These are phyloP conservation scores for Combretum micranthum DNA, from an alignment of 345 rosid species.

Conservation along the genomic window DNA sequence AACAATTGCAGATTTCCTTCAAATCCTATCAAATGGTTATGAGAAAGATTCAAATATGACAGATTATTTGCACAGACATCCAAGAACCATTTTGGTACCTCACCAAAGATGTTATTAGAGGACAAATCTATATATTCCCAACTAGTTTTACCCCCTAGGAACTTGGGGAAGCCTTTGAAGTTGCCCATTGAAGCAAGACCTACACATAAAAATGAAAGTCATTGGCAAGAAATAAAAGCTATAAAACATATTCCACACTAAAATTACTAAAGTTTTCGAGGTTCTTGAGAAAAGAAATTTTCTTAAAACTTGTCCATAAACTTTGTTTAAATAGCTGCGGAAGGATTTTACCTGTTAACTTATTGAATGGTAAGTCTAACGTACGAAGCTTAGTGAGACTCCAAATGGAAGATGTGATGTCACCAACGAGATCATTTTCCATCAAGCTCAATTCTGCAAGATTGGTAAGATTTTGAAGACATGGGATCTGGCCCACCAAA, in stretches of 20 bases:
- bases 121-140: slow-evolving; percentile 2
- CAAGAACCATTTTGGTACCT: slow-evolving; percentile 17
- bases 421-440: not conserved
- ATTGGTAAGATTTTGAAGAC: not conserved
- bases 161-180: slow-evolving; percentile 12
- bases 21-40: slow-evolving; percentile 15
- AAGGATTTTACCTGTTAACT: slow-evolving; percentile 14
- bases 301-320: slow-evolving; percentile 17
- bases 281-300: slow-evolving; percentile 1
- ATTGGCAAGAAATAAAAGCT: no score
- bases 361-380: not conserved
- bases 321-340: not conserved
- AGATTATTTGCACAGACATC: not conserved
- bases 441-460: not conserved
- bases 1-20: not conserved
- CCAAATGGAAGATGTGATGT: slow-evolving; percentile 4
- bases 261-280: not conserved
- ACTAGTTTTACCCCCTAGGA: slow-evolving; percentile 9
- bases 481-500: slow-evolving; percentile 1
- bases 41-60: not conserved
- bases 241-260: no score
- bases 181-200: slow-evolving; percentile 18
- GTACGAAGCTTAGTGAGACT: not conserved
- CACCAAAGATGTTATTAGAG: slow-evolving; percentile 11
- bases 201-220: accelerated